These are phyloP conservation scores for Globisporangium barbulae DNA, from an alignment of 352 stramenopile genomes.

Conservation along the genomic window DNA sequence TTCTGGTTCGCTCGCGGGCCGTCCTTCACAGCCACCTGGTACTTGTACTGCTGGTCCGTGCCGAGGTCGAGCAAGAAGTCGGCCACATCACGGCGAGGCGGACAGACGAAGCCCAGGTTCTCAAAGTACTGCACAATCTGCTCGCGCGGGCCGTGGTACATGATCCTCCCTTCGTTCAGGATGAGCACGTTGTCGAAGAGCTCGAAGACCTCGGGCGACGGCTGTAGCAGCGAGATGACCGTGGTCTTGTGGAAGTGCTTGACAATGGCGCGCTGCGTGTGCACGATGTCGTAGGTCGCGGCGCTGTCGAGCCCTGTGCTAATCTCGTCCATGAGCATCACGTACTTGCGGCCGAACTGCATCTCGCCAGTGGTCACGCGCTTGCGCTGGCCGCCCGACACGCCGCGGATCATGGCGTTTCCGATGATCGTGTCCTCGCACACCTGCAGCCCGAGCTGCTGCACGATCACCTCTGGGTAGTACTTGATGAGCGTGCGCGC, in stretches of 20 bases:
- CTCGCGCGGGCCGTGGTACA: constrained; percentile 76
- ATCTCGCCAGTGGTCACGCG: constrained; percentile 86
- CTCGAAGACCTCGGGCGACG: constrained; percentile 82
- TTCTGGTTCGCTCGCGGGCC: constrained; percentile 43
- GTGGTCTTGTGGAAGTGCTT: constrained; percentile 18
- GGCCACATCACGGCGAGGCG: constrained; percentile 22
- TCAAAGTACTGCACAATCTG: constrained; percentile 63
- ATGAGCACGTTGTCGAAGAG: constrained; percentile 92
- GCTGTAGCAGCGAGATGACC: constrained; percentile 70
- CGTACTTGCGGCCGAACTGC: constrained; percentile 53
- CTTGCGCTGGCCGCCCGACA: constrained; percentile 89
- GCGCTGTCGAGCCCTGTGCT: constrained; percentile 89
- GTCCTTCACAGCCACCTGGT: constrained; percentile 30
- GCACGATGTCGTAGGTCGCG: constrained; percentile 61
- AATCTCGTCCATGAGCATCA: constrained; percentile 89
- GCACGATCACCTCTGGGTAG: constrained; percentile 28
- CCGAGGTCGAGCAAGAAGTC: constrained; percentile 28
- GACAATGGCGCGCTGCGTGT: constrained; percentile 30
- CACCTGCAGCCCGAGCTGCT: constrained; percentile 30
- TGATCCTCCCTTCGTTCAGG: constrained; percentile 70
- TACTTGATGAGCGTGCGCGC: constrained; percentile 10
- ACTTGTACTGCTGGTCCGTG: constrained; percentile 23
- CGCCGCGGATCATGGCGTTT: constrained; percentile 35
- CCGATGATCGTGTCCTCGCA: constrained; percentile 43
- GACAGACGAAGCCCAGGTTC: constrained; percentile 38